A percentile compares a stretch with the other conserved stretches of the same genome.
These are phyloP conservation scores for Macadamia integrifolia DNA, from an alignment of 164 flowering plant genomes.

Conservation along the genomic window DNA sequence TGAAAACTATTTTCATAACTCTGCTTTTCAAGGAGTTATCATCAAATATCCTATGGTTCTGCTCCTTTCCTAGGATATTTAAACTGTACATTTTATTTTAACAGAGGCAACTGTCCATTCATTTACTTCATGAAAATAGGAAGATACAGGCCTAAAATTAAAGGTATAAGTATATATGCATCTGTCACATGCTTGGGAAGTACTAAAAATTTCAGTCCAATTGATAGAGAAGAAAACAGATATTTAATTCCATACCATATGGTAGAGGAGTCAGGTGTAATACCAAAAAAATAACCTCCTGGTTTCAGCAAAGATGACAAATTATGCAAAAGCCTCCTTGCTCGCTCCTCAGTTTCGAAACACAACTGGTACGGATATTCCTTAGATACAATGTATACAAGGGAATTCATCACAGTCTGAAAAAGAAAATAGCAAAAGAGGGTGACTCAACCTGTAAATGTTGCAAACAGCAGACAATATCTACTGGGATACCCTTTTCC, in stretches of 20 bases:
- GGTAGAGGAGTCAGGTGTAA: conserved; percentile 97
- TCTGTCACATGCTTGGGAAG: too few relatives aligned
- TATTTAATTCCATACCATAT: conserved; percentile 68
- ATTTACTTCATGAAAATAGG: too few relatives aligned
- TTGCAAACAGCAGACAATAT: conserved; percentile 86
- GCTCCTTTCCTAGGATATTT: too few relatives aligned
- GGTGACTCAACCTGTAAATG: conserved; percentile 70
- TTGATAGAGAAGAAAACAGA: background rate
- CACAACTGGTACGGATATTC: conserved; percentile 42
- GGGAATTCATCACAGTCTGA: background rate
- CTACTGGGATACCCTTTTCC: conserved; percentile 54
- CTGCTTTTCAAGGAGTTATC: too few relatives aligned
- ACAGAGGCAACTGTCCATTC: too few relatives aligned
- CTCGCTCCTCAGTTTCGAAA: conserved; percentile 87
- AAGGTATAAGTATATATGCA: too few relatives aligned
- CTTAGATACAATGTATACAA: conserved; percentile 2
- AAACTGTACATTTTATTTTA: too few relatives aligned
- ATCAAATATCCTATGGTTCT: too few relatives aligned
- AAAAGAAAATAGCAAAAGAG: background rate
- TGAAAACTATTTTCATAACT: too few relatives aligned
- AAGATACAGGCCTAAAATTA: too few relatives aligned
- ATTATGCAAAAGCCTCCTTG: conserved; percentile 70
- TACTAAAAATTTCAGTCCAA: background rate
- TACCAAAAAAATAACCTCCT: conserved; percentile 95
- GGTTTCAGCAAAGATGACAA: conserved; percentile 84